Percentiles rank a stretch among this genome's conserved stretches.
phyloP scores from a whole-genome alignment of 495 filamentous ascomycete species.

The Daldinia childiae region DNA sequence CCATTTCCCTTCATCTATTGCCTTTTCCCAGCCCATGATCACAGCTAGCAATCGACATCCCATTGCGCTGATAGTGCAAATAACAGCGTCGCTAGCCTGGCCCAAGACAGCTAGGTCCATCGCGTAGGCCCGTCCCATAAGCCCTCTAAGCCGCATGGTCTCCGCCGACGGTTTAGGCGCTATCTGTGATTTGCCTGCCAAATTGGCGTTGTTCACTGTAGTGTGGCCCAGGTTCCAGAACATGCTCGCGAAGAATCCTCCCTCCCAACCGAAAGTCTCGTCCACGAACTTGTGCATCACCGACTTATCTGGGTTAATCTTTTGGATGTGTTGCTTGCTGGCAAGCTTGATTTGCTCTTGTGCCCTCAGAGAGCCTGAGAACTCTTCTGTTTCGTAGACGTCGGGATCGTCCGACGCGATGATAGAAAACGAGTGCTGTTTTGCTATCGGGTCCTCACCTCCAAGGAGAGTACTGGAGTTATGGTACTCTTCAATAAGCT shows the following conservation, averaged over 20 bases:
- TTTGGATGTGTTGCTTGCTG: constrained; percentile 60
- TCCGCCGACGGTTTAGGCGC: constrained; percentile 55
- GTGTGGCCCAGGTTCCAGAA: constrained; percentile 71
- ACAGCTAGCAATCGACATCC: constrained; percentile 76
- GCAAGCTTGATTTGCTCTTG: constrained; percentile 74
- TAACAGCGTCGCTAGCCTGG: constrained; percentile 65
- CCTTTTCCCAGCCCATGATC: constrained; percentile 81
- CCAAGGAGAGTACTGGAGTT: constrained; percentile 48
- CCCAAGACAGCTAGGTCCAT: constrained; percentile 76
- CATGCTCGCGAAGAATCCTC: constrained; percentile 74
- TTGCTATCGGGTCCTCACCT: constrained; percentile 45
- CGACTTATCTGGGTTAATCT: constrained; percentile 43
- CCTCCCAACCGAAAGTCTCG: constrained; percentile 76
- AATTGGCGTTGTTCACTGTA: constrained; percentile 44
- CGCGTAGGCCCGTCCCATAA: constrained; percentile 75
- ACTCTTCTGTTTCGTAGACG: constrained; percentile 67
- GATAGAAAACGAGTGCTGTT: constrained; percentile 58
- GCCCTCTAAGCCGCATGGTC: constrained; percentile 65
- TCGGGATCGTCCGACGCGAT: constrained; percentile 78
- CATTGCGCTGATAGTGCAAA: constrained; percentile 72
- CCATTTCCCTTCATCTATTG: constrained; percentile 66
- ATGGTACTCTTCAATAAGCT: constrained; percentile 52
- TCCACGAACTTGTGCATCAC: constrained; percentile 68
- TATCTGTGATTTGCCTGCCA: constrained; percentile 22
- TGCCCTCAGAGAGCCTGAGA: constrained; percentile 60